Evolutionary conservation across 2,329 filamentous ascomycete genomes (phyloP), one percentile per base, ranked within the genome.

Genomic region (Ilyonectria destructans): DNA sequence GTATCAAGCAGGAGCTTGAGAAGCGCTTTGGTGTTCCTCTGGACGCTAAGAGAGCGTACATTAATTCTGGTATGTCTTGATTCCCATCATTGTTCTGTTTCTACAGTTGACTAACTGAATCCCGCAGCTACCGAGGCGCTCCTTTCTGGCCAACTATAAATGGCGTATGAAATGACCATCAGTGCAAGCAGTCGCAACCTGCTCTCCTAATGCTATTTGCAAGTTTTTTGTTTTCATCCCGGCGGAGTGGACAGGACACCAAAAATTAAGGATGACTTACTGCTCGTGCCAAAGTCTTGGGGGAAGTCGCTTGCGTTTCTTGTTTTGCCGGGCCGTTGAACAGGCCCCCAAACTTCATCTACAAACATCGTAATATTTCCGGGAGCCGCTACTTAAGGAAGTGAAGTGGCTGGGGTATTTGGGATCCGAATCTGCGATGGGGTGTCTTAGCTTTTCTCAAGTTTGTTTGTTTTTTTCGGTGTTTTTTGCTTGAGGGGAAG

Each of bases 1-100:
- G 93, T 76, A 93, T 99, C 82, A 98, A 98, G 88, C 84, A 89
- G 74, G 96, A 99, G 85, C 85, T 99, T 65, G 96, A 99, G 87
- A 90, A 91, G 77, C 89, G 95, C 70, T 99, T 99, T 78, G 93
- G 93, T 69, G 91, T 97, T 70, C 89, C 91, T 67, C 88, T 99
- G 67, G 95, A 98, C 80, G 86, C 91, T 61, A 97, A 94, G 88
- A 92, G 95, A 82, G 90, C 93, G 65, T 99, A 98, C 82, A 98
- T 99, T 80, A 95, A 95, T 81, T 95, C 91, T 84, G 93, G 93
- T 96, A 91, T 84, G 92, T 89, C 55, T 67, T 43, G 26, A 71
- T 48, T 15, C 23, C 31, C 35, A 58, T 17, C 37, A 15, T 43
- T 1, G 3, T 23, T 45, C 35, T 26, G 55, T 46, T 19, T 48